Evolutionary conservation across 805 yeast species (phyloP).

Genomic region (Jamesozyma jinghongensis): DNA sequence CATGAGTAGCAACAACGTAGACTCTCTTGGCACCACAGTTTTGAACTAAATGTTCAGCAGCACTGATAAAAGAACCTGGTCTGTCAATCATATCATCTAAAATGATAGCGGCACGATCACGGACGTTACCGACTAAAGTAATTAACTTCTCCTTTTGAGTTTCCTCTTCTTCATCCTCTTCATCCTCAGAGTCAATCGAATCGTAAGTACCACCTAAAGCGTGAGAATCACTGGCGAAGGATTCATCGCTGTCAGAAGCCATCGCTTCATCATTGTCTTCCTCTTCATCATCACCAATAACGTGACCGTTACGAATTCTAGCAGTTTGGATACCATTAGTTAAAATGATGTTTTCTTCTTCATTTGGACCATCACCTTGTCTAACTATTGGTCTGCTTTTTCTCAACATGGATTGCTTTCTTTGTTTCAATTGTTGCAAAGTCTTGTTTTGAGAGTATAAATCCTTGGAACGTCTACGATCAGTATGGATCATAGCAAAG

Average conservation of each 20-base stretch:
- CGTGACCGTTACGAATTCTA: slow-evolving; percentile 93
- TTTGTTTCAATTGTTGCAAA: slow-evolving; percentile 29
- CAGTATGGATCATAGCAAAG: slow-evolving; percentile 98
- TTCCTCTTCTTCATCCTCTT: slow-evolving; percentile 56
- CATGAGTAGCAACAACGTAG: slow-evolving; percentile 90
- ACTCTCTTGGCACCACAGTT: slow-evolving; percentile 95
- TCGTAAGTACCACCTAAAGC: slow-evolving; percentile 78
- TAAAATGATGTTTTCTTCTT: slow-evolving; percentile 57
- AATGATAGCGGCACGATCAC: slow-evolving; percentile 83
- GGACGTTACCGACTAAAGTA: slow-evolving; percentile 93
- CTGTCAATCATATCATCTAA: slow-evolving; percentile 97
- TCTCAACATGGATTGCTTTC: slow-evolving; percentile 42
- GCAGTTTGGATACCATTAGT: slow-evolving; percentile 88
- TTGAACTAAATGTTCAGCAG: slow-evolving; percentile 93
- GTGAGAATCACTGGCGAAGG: slow-evolving; percentile 32
- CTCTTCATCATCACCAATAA: slow-evolving; percentile 72
- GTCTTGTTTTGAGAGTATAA: slow-evolving; percentile 35
- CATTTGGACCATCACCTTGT: slow-evolving; percentile 40
- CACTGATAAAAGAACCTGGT: slow-evolving; percentile 88
- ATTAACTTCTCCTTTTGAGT: slow-evolving; percentile 65
- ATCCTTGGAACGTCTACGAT: slow-evolving; percentile 83
- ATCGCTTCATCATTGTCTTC: slow-evolving; percentile 25
- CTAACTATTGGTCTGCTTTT: slow-evolving; percentile 36
- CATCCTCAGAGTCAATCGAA: slow-evolving; percentile 72
- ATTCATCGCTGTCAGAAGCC: slow-evolving; percentile 27